Percentiles rank a stretch among this genome's conserved stretches.
Conservation (phyloP, 2,329 filamentous ascomycete species). For the Diaporthe humulicola region DNA sequence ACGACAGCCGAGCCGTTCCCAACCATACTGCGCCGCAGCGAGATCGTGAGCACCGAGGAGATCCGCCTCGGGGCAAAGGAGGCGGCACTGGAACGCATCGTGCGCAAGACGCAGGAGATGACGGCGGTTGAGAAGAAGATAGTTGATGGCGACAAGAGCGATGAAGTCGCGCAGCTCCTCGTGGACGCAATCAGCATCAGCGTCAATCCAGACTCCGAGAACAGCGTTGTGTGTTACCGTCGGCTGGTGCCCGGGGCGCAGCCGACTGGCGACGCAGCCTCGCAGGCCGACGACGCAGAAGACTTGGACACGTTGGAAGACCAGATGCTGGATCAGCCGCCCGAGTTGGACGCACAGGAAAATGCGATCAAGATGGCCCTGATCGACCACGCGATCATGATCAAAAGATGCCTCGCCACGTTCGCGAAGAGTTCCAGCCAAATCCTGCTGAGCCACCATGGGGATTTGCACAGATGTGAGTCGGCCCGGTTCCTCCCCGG, state of each 20-base stretch:
- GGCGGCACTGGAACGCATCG: constrained; percentile 90
- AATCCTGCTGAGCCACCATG: constrained; percentile 66
- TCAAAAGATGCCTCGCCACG: constrained; percentile 83
- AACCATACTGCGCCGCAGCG: constrained; percentile 88
- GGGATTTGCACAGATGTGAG: constrained; percentile 76
- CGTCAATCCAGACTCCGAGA: constrained; percentile 80
- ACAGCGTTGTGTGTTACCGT: constrained; percentile 83
- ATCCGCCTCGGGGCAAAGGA: constrained; percentile 80
- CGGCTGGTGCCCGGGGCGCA: constrained; percentile 72
- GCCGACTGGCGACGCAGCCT: constrained; percentile 52
- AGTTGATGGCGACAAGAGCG: constrained; percentile 72
- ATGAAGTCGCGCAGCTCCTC: constrained; percentile 76
- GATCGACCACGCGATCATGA: constrained; percentile 88
- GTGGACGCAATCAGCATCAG: constrained; percentile 83
- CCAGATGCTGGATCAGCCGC: constrained; percentile 60
- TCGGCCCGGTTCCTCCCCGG: constrained; percentile 42
- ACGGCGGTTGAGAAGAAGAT: constrained; percentile 80
- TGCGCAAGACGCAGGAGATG: constrained; percentile 91
- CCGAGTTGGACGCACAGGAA: constrained; percentile 72
- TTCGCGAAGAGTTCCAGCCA: constrained; percentile 75
- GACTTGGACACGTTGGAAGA: constrained; percentile 58
- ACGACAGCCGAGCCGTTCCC: constrained; percentile 89
- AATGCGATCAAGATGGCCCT: constrained; percentile 87
- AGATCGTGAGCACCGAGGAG: constrained; percentile 79
- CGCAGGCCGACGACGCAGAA: constrained; percentile 54